Base-by-base conservation (phyloP, 495 filamentous ascomycete genomes). In the Ramalina peruviana region DNA sequence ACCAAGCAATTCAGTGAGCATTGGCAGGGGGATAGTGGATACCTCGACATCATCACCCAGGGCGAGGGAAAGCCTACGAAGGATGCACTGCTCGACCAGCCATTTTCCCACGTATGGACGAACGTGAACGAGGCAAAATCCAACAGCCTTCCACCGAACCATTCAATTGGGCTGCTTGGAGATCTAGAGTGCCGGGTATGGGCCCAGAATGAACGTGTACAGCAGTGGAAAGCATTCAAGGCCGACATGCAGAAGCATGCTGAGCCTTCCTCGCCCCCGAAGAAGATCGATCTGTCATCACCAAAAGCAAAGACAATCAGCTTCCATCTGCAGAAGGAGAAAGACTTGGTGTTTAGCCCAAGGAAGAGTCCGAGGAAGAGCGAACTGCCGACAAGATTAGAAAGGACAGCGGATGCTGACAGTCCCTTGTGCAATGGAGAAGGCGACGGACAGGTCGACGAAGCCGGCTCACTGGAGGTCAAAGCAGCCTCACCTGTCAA, bases 21-120 rank as follows among this genome's bases (percentile, higher is more conserved):
- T 52, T 94, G 86, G 86, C 66, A 82, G 6, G 87, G 86, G 1
- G 72, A 80, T 53, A 69, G 76, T 43, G 70, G 80, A 45, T 86
- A 84, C 80, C 69, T 81, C 55, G 75, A 85, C 36, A 63, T 71
- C 15, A 57, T 93, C 19, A 62, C 88, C 0, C 70, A 79, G 41
- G 85, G 82, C 0, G 84, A 85, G 37, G 69, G 65, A 25, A 64
- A 66, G n/a, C 64, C 68, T 20, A 67, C 63, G 47, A 75, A 70
- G 17, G 83, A 88, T 54, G 70, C 72, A 3, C 69, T 89, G 30
- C 62, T 93, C 6, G 72, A 76, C 20, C 67, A 70, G 13, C 67
- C 74, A 0, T 90, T 88, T 51, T 70, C 81, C 11, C 66, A 76
- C 17, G 73, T 86, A 5, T 90, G 82, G 84, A 54, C 67, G 3